These are phyloP conservation scores for Candida ficus DNA, from an alignment of 805 yeast genomes.

Conservation along the genomic window DNA sequence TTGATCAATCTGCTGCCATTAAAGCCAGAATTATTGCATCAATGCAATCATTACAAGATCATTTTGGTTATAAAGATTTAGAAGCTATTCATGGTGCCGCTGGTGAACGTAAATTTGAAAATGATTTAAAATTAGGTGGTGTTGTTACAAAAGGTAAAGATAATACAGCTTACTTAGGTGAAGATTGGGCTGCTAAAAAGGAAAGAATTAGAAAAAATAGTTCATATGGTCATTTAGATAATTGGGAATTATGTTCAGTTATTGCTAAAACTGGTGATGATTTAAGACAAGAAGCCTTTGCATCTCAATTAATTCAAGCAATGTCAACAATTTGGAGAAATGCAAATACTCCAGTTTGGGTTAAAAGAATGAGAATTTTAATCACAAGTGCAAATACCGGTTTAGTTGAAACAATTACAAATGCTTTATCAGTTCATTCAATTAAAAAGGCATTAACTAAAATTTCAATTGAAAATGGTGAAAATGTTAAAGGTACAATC, in stretches of 20 bases:
- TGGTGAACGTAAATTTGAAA: slow-evolving; percentile 88
- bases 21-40: slow-evolving; percentile 63
- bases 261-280: slow-evolving; percentile 97
- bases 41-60: slow-evolving; percentile 73
- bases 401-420: slow-evolving; percentile 91
- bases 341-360: slow-evolving; percentile 75
- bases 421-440: slow-evolving; percentile 90
- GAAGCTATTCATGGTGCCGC: slow-evolving; percentile 60
- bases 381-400: slow-evolving; percentile 91
- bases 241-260: slow-evolving; percentile 94
- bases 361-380: slow-evolving; percentile 85
- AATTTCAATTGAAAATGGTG: slow-evolving; percentile 59
- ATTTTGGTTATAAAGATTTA: slow-evolving; percentile 47
- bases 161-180: slow-evolving; percentile 63
- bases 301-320: slow-evolving; percentile 87
- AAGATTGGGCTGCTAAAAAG: slow-evolving; percentile 86
- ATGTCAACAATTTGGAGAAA: slow-evolving; percentile 81
- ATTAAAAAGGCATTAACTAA: slow-evolving; percentile 89
- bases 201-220: slow-evolving; percentile 75
- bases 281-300: slow-evolving; percentile 94
- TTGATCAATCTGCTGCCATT: slow-evolving; percentile 60
- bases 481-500: slow-evolving; percentile 63
- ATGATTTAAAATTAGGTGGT: slow-evolving; percentile 85
- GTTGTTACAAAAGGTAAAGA: slow-evolving; percentile 32
- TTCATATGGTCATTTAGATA: slow-evolving; percentile 76